These are phyloP conservation scores for Sphagnum contortum DNA, from an alignment of 225 moss, liverwort and hornwort genomes.

Conservation along the genomic window DNA sequence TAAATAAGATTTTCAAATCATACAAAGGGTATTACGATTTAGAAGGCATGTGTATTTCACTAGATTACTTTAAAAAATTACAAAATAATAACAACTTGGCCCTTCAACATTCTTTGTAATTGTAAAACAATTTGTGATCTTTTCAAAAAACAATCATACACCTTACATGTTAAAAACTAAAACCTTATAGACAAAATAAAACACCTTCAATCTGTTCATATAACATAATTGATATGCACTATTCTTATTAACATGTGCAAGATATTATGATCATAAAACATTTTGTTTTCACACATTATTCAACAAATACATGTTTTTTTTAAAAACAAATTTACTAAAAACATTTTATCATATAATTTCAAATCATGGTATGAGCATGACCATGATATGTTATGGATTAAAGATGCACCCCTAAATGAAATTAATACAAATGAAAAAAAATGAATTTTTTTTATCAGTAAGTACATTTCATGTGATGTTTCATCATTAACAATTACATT, in stretches of 20 bases:
- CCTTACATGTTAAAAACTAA: not conserved
- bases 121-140: not conserved
- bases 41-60: too few relatives aligned
- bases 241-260: not conserved
- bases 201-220: not conserved
- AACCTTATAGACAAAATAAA: not conserved
- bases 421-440: not conserved
- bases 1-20: not conserved
- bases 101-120: not conserved
- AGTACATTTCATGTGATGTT: not conserved
- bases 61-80: too few relatives aligned
- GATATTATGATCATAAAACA: not conserved
- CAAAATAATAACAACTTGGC: not conserved
- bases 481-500: not conserved
- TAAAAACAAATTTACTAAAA: not conserved
- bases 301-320: not conserved
- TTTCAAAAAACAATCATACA: not conserved
- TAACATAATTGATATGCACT: not conserved
- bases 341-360: not conserved
- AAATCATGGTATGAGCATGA: not conserved
- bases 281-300: not conserved
- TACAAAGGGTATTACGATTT: not conserved
- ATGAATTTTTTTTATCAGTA: not conserved
- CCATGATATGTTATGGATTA: not conserved
- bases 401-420: not conserved